These are phyloP conservation scores for Fistulifera solaris DNA, from an alignment of 108 stramenopile genomes.

Conservation along the genomic window DNA sequence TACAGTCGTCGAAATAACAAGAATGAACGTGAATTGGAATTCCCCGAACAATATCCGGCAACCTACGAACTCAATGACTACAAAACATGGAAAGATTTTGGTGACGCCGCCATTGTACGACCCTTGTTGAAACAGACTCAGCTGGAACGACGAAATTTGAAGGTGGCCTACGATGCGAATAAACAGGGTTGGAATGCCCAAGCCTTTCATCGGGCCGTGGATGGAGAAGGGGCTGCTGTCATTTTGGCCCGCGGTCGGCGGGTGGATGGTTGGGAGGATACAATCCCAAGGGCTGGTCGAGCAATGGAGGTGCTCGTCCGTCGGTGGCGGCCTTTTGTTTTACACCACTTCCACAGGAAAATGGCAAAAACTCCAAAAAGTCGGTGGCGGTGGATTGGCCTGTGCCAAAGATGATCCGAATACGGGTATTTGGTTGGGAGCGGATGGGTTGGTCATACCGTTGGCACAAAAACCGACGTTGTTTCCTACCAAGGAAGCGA, in stretches of 20 bases:
- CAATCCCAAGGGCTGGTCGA: conserved; percentile 64
- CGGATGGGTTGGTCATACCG: conserved; percentile 50
- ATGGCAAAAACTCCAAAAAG: conserved; percentile 47
- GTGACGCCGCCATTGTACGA: conserved; percentile 18
- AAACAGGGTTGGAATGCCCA: conserved; percentile 42
- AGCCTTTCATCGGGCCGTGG: conserved; percentile 40
- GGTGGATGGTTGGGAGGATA: conserved; percentile 43
- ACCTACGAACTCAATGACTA: neutral
- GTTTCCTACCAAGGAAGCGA: conserved; percentile 8
- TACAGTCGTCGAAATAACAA: neutral
- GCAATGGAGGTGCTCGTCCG: conserved; percentile 43
- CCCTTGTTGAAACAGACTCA: conserved; percentile 57
- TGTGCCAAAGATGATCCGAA: conserved; percentile 53
- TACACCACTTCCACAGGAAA: neutral
- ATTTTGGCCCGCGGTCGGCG: conserved; percentile 27
- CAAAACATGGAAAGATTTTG: neutral
- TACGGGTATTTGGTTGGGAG: conserved; percentile 54
- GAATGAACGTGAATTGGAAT: neutral
- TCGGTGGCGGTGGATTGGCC: conserved; percentile 65
- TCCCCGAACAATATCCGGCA: conserved; percentile 2
- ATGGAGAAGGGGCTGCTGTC: conserved; percentile 59
- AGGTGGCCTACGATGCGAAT: conserved; percentile 44
- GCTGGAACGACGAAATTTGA: conserved; percentile 43
- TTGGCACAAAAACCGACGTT: conserved; percentile 5
- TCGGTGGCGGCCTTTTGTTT: conserved; percentile 55